Conservation (phyloP, 23 red algal species). For the Gracilaria domingensis region DNA sequence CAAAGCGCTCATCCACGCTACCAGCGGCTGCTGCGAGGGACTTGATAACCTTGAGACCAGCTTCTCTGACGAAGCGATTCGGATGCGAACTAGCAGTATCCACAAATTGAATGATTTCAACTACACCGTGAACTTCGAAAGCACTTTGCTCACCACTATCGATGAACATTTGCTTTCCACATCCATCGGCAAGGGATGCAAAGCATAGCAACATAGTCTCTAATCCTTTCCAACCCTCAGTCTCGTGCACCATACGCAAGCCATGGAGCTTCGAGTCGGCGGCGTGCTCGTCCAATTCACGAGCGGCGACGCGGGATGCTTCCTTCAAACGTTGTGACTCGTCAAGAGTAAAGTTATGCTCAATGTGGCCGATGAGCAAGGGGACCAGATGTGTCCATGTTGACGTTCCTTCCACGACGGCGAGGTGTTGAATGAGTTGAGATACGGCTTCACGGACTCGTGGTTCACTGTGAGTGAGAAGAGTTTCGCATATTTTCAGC, state of each 20-base stretch:
- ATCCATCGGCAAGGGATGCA: constrained; percentile 45
- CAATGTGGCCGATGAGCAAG: constrained; percentile 36
- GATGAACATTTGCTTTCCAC: constrained; percentile 51
- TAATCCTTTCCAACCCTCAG: constrained; percentile 84
- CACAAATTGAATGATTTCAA: constrained; percentile 31
- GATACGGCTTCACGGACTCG: constrained; percentile 40
- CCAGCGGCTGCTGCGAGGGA: background rate
- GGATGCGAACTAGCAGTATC: constrained; percentile 52
- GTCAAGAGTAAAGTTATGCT: constrained; percentile 51
- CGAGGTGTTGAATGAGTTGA: constrained; percentile 34
- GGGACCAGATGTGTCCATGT: constrained; percentile 38
- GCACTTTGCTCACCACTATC: constrained; percentile 30
- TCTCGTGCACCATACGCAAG: constrained; percentile 79
- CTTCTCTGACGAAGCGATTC: constrained; percentile 97
- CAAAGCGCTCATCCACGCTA: constrained; percentile 6
- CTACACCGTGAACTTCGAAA: constrained; percentile 22
- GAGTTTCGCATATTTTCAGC: background rate
- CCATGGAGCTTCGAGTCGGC: constrained; percentile 51
- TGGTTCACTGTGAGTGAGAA: constrained; percentile 55
- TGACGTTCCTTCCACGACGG: constrained; percentile 21
- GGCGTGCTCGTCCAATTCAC: constrained; percentile 41
- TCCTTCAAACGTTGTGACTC: constrained; percentile 59
- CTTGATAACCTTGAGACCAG: constrained; percentile 66
- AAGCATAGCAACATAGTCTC: constrained; percentile 72
- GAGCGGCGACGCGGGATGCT: constrained; percentile 63